Conservation (phyloP, 2,329 filamentous ascomycete species). For the Cladosporium phlei region DNA sequence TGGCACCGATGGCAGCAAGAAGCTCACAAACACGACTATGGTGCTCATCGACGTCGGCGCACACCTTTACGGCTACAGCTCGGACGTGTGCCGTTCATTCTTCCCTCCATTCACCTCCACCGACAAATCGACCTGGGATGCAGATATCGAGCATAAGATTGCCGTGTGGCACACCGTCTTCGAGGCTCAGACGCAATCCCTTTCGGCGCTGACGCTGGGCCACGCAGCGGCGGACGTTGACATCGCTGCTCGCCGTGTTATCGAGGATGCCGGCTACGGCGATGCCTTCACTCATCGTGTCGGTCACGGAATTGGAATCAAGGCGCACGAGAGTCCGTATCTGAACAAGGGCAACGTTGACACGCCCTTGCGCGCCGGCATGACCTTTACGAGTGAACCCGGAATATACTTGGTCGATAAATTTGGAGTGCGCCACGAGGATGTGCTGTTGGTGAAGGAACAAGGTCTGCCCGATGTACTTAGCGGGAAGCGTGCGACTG, state of each 20-base stretch:
- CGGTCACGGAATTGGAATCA: slow-evolving; percentile 62
- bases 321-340: slow-evolving; percentile 62
- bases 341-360: slow-evolving; percentile 57
- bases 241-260: slow-evolving; percentile 55
- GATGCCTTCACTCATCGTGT: slow-evolving; percentile 58
- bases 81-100: slow-evolving; percentile 61
- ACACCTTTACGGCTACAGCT: slow-evolving; percentile 59
- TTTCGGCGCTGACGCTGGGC: slow-evolving; percentile 47
- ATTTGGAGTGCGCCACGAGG: slow-evolving; percentile 61
- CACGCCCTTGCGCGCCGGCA: slow-evolving; percentile 48
- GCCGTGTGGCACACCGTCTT: slow-evolving; percentile 57
- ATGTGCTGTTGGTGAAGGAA: slow-evolving; percentile 55
- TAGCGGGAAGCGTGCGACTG: slow-evolving; percentile 48
- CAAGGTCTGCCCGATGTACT: slow-evolving; percentile 52
- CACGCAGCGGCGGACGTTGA: slow-evolving; percentile 57
- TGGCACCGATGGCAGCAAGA: slow-evolving; percentile 47
- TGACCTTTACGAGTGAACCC: slow-evolving; percentile 61
- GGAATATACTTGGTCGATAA: slow-evolving; percentile 57
- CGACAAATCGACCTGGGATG: slow-evolving; percentile 26
- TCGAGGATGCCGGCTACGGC: slow-evolving; percentile 55
- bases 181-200: slow-evolving; percentile 57
- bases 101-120: slow-evolving; percentile 34
- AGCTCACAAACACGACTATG: slow-evolving; percentile 52
- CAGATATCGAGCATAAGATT: slow-evolving; percentile 44
- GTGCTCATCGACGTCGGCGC: slow-evolving; percentile 60